Conservation (phyloP, 129 eudicot genomes). For the Helianthus annuus region DNA sequence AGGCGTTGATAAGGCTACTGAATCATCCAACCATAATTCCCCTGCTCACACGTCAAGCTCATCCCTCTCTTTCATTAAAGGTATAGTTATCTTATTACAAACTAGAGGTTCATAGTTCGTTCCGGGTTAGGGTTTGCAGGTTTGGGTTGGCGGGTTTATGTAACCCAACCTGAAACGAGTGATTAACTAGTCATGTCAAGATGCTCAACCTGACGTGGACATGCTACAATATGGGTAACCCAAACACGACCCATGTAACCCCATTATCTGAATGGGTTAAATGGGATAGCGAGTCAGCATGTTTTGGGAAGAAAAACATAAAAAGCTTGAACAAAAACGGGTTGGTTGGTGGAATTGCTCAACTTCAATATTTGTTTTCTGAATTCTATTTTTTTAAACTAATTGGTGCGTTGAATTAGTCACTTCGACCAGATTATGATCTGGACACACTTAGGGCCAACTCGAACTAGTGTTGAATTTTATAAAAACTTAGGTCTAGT, state of each 20-base stretch:
- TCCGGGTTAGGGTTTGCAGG: not conserved
- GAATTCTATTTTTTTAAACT: not conserved
- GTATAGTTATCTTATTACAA: constrained; percentile 37
- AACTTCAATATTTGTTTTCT: not conserved
- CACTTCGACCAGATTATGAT: not conserved
- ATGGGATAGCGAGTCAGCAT: not conserved
- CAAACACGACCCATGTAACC: not conserved
- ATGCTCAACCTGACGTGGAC: not conserved
- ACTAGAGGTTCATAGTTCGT: not conserved
- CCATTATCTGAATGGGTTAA: not conserved
- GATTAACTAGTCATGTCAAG: not conserved
- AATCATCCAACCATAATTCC: constrained; percentile 40
- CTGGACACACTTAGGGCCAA: not conserved
- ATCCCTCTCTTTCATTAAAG: constrained; percentile 89
- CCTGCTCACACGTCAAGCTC: constrained; percentile 56
- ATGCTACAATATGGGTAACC: not conserved
- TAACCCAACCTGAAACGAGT: not conserved
- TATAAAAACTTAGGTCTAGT: not conserved
- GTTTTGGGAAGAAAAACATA: not conserved
- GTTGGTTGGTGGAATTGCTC: not conserved
- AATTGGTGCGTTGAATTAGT: not conserved
- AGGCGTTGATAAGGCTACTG: constrained; percentile 35
- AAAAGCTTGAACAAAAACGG: not conserved
- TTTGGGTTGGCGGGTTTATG: not conserved
- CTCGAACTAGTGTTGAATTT: not conserved